Conservation (phyloP, 2,329 filamentous ascomycete species). For the Diaporthe citriasiana region DNA sequence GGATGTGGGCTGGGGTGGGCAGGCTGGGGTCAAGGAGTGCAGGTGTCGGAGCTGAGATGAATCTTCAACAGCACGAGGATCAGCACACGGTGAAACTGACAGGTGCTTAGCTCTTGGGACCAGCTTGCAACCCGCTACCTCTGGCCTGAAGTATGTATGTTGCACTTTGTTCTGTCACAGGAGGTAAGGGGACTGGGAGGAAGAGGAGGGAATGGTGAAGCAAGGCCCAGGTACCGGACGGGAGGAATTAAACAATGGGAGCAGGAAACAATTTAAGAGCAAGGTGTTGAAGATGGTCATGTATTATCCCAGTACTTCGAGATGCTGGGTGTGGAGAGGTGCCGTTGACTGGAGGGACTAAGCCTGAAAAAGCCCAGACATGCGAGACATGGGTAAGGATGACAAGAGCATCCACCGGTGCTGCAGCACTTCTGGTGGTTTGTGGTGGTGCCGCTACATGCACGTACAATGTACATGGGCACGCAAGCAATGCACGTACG, state of each 20-base stretch:
- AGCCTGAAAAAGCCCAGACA: constrained; percentile 55
- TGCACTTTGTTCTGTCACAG: not conserved
- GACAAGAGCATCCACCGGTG: constrained; percentile 43
- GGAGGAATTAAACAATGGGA: constrained; percentile 46
- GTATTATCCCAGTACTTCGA: constrained; percentile 48
- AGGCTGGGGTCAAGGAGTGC: constrained; percentile 23
- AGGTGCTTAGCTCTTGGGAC: constrained; percentile 46
- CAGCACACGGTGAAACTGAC: constrained; percentile 48
- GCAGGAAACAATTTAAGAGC: constrained; percentile 49
- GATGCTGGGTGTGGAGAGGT: constrained; percentile 51
- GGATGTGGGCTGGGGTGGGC: constrained; percentile 38
- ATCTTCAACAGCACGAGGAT: constrained; percentile 39
- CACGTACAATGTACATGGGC: not conserved
- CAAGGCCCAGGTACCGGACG: constrained; percentile 42
- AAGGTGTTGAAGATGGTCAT: constrained; percentile 43
- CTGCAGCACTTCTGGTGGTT: not conserved
- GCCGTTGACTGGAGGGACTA: constrained; percentile 55
- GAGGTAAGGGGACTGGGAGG: not conserved
- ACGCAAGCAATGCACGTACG: not conserved
- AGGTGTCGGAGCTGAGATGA: constrained; percentile 35
- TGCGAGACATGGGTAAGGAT: constrained; percentile 56
- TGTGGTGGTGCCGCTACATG: not conserved
- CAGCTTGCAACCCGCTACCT: constrained; percentile 17
- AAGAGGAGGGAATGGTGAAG: not conserved
- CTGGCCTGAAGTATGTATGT: not conserved